Percentiles rank a stretch among this genome's conserved stretches.
Evolutionary conservation across 2,329 filamentous ascomycete species (phyloP).

Genomic region (Alternaria sp.): DNA sequence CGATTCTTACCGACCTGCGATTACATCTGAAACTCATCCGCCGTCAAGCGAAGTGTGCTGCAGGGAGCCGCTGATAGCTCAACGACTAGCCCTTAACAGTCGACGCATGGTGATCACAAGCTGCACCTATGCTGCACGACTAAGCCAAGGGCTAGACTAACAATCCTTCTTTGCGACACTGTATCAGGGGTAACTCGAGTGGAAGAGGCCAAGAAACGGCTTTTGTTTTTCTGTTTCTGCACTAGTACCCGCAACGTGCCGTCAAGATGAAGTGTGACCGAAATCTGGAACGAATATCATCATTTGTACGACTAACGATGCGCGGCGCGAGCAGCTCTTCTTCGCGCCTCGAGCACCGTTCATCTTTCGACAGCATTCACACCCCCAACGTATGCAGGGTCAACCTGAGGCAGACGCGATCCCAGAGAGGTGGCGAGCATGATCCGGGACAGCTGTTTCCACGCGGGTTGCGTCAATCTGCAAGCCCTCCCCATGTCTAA

Average conservation of each 20-base stretch:
- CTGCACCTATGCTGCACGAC: conserved; percentile 21
- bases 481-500: conserved; percentile 7
- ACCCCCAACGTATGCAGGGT: conserved; percentile 5
- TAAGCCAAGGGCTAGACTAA: background rate
- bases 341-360: background rate
- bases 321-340: background rate
- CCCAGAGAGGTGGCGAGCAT: conserved; percentile 3
- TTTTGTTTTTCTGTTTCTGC: conserved; percentile 5
- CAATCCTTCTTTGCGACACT: background rate
- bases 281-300: conserved; percentile 5
- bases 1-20: conserved; percentile 11
- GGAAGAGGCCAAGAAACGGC: background rate
- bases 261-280: conserved; percentile 1
- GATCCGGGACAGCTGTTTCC: conserved; percentile 1
- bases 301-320: background rate
- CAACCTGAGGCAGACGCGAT: conserved; percentile 11
- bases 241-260: background rate
- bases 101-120: background rate
- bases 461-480: conserved; percentile 1
- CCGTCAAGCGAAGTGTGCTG: conserved; percentile 16
- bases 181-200: background rate
- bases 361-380: background rate
- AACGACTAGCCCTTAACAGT: conserved; percentile 4
- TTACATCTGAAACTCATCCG: conserved; percentile 16
- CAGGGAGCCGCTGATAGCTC: conserved; percentile 20